Base-by-base conservation (phyloP, 1,139 yeast species). In the Yamadazyma dendronema region DNA sequence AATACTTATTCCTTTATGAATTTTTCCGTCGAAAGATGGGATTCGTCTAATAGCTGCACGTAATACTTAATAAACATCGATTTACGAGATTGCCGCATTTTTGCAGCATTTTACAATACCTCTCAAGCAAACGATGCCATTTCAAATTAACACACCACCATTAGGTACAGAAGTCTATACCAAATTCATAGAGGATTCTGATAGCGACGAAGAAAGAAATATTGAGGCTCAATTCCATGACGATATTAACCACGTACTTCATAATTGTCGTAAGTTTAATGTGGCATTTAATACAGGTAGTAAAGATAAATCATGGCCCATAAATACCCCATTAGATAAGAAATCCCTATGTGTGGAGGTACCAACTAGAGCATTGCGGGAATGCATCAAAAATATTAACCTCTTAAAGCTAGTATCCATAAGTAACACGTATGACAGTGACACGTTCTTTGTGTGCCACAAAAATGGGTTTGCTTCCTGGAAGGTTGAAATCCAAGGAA, bases 1-100 rank as follows among this genome's bases (percentile, higher is more conserved):
- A 83, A 54, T 79, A 63, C 48, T 53, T 57, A 26, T 83, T 77
- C 52, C 62, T 82, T 13, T 67, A 69, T 40, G 66, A 64, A 11
- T 43, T 26, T 15, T 44, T 42, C 37, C 23, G 30, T n/a, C n/a
- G 19, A 10, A 12, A 26, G 14, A 6, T 26, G 7, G 17, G 29
- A 24, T 24, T 24, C 27, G 9, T 9, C 8, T 19, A 19, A 19
- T n/a, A n/a, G n/a, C n/a, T n/a, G n/a, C n/a, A 19, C 9, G 9
- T 19, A 19, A 24, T 24, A 11, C 23, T 10, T 10, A 21, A 21
- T 21, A 7, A 21, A 21, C 10, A 21, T 21, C 22, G 22, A 9
- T 17, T 30, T 8, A n/a, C 11, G 12, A 23, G 10, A 19, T 19
- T 6, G 6, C 6, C 27, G n/a, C 12, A n/a, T 30, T 30, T 30